Conservation (phyloP, 441 rosid species). For the Adansonia rubrostipa region DNA sequence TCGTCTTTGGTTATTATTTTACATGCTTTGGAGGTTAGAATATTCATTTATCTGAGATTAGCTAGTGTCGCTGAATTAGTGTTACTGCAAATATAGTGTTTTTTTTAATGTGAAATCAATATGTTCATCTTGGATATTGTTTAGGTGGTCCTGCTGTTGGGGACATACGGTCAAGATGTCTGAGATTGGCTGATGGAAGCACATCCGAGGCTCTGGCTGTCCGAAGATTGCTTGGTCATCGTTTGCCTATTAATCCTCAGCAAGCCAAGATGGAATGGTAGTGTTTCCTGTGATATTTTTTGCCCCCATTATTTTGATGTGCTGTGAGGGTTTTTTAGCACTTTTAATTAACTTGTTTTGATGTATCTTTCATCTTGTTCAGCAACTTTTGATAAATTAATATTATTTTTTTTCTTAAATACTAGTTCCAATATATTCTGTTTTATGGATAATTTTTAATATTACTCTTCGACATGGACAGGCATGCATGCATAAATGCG, state of each 20-base stretch:
- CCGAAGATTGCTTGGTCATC: slow-evolving; percentile 87
- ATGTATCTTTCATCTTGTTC: not conserved
- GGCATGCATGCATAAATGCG: not conserved
- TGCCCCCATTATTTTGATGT: not conserved
- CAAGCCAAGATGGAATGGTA: slow-evolving; percentile 90
- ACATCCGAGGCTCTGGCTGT: slow-evolving; percentile 92
- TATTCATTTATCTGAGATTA: not conserved
- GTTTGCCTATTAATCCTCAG: slow-evolving; percentile 63
- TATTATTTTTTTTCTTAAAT: not conserved
- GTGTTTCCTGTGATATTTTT: not conserved
- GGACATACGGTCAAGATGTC: slow-evolving; percentile 92
- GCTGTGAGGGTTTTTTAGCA: not conserved
- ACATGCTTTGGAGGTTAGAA: not conserved
- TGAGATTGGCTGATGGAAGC: slow-evolving; percentile 86
- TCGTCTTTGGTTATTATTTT: not conserved
- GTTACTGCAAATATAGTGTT: not conserved
- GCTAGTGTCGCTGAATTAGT: not conserved
- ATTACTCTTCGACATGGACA: not conserved
- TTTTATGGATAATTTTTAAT: not conserved
- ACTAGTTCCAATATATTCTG: not conserved
- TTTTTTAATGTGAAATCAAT: not conserved
- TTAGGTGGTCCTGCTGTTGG: slow-evolving; percentile 97
- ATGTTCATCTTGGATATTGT: not conserved
- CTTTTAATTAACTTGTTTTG: not conserved
- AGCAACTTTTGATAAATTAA: not conserved